Percentiles rank a stretch among this genome's conserved stretches.
These are phyloP conservation scores for Microcera coccophila DNA, from an alignment of 2,329 filamentous ascomycete species.

Conservation along the genomic window DNA sequence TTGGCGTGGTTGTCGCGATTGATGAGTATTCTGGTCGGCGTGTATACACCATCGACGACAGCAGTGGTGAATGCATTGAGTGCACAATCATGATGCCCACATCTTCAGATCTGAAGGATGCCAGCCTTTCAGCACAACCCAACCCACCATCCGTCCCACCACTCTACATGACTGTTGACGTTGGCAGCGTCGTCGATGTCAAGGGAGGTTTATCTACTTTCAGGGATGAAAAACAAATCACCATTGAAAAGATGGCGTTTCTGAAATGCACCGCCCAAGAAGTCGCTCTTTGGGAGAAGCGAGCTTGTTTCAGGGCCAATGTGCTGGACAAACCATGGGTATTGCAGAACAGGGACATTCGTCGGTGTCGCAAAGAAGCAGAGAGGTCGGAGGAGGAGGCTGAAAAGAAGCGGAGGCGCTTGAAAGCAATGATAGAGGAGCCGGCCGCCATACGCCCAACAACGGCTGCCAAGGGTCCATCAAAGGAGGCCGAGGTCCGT, in stretches of 20 bases:
- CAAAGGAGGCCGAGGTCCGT: slow-evolving; percentile 1
- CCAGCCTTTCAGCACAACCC: slow-evolving; percentile 1
- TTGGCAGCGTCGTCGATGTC: slow-evolving; percentile 55
- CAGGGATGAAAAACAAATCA: slow-evolving; percentile 49
- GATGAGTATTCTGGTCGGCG: slow-evolving; percentile 46
- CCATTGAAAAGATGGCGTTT: slow-evolving; percentile 46
- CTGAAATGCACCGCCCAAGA: slow-evolving; percentile 54
- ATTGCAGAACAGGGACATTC: slow-evolving; percentile 47
- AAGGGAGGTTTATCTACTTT: slow-evolving; percentile 51
- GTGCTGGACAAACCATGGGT: slow-evolving; percentile 54
- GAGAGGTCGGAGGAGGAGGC: slow-evolving; percentile 32
- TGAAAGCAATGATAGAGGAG: slow-evolving; percentile 15
- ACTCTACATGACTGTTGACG: slow-evolving; percentile 37
- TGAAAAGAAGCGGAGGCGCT: slow-evolving; percentile 25
- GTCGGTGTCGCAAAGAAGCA: slow-evolving; percentile 47
- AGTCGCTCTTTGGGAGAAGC: slow-evolving; percentile 56
- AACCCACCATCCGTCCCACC: slow-evolving; percentile 1
- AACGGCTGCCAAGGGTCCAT: slow-evolving; percentile 6
- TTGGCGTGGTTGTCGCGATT: slow-evolving; percentile 64
- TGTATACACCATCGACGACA: slow-evolving; percentile 61
- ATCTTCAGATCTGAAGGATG: slow-evolving; percentile 1
- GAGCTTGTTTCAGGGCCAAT: slow-evolving; percentile 45
- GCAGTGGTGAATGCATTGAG: slow-evolving; percentile 58
- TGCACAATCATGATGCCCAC: slow-evolving; percentile 19
- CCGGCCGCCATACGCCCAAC: slow-evolving; percentile 4